Evolutionary conservation across 73 alveolate genomes (phyloP).

Genomic region (Stentor coeruleus): DNA sequence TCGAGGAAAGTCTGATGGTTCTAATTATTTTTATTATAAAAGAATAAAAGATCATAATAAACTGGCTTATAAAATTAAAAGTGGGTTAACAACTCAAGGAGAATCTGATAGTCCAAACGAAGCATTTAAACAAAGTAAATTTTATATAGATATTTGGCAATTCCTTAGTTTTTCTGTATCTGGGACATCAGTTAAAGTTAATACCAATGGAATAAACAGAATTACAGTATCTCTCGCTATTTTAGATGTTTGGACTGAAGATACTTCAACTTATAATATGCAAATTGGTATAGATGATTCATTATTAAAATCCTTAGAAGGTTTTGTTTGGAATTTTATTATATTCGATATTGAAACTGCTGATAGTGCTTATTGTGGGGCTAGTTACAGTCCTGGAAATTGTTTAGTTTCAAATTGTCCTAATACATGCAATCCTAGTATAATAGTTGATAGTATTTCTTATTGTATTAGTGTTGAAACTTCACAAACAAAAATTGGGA

Average conservation of each 20-base stretch:
- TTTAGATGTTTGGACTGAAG: not conserved
- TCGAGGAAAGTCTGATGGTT: not conserved
- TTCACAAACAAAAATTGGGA: too few relatives aligned
- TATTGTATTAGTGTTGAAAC: too few relatives aligned
- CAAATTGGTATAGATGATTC: not conserved
- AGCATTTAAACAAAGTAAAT: not conserved
- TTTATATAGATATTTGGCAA: not conserved
- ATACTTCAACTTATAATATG: not conserved
- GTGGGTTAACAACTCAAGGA: too few relatives aligned
- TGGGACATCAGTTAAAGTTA: too few relatives aligned
- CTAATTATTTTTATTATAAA: too few relatives aligned
- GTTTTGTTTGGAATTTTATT: not conserved
- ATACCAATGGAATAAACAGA: not conserved
- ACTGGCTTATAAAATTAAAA: not conserved
- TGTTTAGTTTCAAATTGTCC: not conserved
- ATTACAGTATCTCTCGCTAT: too few relatives aligned
- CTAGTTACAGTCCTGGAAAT: not conserved
- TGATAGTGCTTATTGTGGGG: not conserved
- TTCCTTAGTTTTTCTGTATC: too few relatives aligned
- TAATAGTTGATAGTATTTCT: too few relatives aligned
- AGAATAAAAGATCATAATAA: not conserved
- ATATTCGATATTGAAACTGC: not conserved
- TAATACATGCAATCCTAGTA: not conserved
- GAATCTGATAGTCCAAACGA: not conserved
- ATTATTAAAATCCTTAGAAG: not conserved